These are phyloP conservation scores for Sherardia arvensis DNA, from an alignment of 257 asterid genomes.

Conservation along the genomic window DNA sequence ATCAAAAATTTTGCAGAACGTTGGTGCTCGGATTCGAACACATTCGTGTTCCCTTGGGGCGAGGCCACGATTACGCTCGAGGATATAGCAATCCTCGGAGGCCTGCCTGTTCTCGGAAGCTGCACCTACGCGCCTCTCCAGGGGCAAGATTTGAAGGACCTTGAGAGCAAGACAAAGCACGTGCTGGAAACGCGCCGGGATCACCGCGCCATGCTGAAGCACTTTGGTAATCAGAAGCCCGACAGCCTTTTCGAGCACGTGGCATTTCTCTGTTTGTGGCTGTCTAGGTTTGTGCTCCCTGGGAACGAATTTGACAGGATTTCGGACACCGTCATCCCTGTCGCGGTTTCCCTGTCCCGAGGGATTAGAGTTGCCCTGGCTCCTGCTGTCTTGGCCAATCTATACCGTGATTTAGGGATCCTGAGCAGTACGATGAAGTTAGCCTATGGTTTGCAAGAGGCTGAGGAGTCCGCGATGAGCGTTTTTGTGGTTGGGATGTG, in stretches of 20 bases:
- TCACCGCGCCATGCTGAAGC: conserved; percentile 18
- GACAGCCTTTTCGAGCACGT: conserved; percentile 22
- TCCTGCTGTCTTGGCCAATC: conserved; percentile 28
- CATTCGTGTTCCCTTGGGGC: conserved; percentile 41
- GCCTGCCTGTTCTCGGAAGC: conserved; percentile 27
- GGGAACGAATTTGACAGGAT: conserved; percentile 11
- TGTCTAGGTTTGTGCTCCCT: conserved; percentile 32
- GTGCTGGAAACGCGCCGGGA: neutral
- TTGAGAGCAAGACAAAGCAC: neutral
- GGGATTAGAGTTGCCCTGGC: conserved; percentile 34
- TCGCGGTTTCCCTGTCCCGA: conserved; percentile 26
- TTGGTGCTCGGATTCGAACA: conserved; percentile 32
- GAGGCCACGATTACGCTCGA: conserved; percentile 36
- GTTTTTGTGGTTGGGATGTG: conserved; percentile 15
- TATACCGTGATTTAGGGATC: conserved; percentile 31
- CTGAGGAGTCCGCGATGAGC: neutral
- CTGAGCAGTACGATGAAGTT: conserved; percentile 22
- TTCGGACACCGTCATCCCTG: conserved; percentile 14
- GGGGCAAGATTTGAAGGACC: neutral
- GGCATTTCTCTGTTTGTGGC: conserved; percentile 36
- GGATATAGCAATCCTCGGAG: conserved; percentile 33
- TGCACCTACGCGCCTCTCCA: conserved; percentile 15
- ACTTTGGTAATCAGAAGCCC: conserved; percentile 13
- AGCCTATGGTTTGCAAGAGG: neutral
- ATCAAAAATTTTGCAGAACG: conserved; percentile 25